These are phyloP conservation scores for Quercus phellos DNA, from an alignment of 331 rosid genomes.

Conservation along the genomic window DNA sequence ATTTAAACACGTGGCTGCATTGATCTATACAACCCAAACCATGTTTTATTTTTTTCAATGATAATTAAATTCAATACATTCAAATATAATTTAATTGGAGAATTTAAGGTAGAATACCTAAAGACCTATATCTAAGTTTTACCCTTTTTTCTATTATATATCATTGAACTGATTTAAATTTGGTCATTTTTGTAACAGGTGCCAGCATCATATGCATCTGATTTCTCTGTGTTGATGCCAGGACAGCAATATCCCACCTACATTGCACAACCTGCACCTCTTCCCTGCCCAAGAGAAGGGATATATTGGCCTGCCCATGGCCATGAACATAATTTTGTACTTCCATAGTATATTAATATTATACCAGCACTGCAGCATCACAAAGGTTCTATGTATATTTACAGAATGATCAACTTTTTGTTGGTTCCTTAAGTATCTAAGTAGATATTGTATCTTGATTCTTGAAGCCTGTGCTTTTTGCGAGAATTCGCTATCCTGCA, in stretches of 20 bases:
- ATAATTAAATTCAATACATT: too few species aligned
- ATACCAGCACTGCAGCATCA: not conserved
- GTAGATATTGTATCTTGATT: slow-evolving; percentile 11
- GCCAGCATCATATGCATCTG: slow-evolving; percentile 44
- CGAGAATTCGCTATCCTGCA: not conserved
- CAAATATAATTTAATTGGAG: too few species aligned
- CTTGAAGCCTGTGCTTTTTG: not conserved
- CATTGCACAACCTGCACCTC: slow-evolving; percentile 90
- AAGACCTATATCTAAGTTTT: too few species aligned
- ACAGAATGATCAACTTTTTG: slow-evolving; percentile 14
- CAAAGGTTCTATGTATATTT: slow-evolving; percentile 14
- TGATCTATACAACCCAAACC: too few species aligned
- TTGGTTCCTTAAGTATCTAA: not conserved
- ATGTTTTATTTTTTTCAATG: too few species aligned
- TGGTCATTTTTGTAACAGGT: slow-evolving; percentile 38
- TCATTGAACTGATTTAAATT: not conserved
- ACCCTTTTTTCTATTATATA: too few species aligned
- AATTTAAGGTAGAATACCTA: too few species aligned
- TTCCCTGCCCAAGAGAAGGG: slow-evolving; percentile 74
- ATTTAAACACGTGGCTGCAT: too few species aligned
- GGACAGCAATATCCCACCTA: slow-evolving; percentile 79
- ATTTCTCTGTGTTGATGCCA: slow-evolving; percentile 86
- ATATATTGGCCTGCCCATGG: slow-evolving; percentile 75
- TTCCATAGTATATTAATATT: slow-evolving; percentile 29
- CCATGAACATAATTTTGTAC: slow-evolving; percentile 50